These are phyloP conservation scores for Chytriomyces sp. DNA, from an alignment of 192 early-diverging fungal species.

Conservation along the genomic window DNA sequence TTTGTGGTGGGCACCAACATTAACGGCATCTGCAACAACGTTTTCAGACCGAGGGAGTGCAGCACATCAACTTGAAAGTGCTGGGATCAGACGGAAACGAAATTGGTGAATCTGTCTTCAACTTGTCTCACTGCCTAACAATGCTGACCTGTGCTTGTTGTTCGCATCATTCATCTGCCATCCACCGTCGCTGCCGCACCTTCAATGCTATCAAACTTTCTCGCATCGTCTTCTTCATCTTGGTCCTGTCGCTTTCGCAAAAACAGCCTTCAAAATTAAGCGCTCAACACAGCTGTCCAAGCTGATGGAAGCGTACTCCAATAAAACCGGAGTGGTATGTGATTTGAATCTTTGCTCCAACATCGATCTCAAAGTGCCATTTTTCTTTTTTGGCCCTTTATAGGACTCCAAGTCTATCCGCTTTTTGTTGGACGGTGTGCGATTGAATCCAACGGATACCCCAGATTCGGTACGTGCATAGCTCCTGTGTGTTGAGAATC, in stretches of 20 bases:
- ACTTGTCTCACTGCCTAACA: not conserved
- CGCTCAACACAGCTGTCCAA: slow-evolving; percentile 86
- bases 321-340: slow-evolving; percentile 75
- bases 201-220: not conserved
- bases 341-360: not conserved
- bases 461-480: slow-evolving; percentile 77
- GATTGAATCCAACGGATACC: slow-evolving; percentile 79
- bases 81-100: slow-evolving; percentile 63
- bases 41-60: slow-evolving; percentile 33
- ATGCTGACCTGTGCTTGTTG: not conserved
- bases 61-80: slow-evolving; percentile 94
- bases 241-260: not conserved
- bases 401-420: slow-evolving; percentile 77
- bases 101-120: slow-evolving; percentile 67
- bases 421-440: slow-evolving; percentile 89
- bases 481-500: not conserved
- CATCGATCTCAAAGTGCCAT: not conserved
- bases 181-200: not conserved
- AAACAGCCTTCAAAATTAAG: slow-evolving; percentile 96
- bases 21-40: not conserved
- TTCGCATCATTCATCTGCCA: slow-evolving; percentile 12
- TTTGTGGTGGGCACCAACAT: not conserved
- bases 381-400: not conserved
- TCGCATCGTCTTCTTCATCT: slow-evolving; percentile 9
- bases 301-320: slow-evolving; percentile 93